Evolutionary conservation across 805 yeast genomes (phyloP).

Genomic region (Kluyveromyces siamensis): DNA sequence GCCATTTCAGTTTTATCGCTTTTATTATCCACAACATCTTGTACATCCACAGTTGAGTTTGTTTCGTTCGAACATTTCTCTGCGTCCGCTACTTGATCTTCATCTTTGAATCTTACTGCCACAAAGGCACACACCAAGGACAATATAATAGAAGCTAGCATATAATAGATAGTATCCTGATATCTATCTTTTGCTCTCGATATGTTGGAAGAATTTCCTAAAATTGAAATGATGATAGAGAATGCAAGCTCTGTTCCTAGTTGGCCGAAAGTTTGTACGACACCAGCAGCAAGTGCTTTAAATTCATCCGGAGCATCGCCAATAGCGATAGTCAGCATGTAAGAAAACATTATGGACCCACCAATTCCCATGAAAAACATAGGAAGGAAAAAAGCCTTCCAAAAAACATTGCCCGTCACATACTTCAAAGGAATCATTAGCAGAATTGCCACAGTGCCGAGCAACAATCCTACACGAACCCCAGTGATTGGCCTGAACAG

Average conservation of each 20-base stretch:
- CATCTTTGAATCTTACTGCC: no score
- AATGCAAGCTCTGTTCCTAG: constrained; percentile 19
- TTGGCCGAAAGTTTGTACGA: constrained; percentile 30
- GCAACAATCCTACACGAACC: constrained; percentile 8
- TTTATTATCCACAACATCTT: no score
- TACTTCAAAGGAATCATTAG: constrained; percentile 18
- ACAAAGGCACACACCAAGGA: not conserved
- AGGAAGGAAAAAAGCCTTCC: constrained; percentile 25
- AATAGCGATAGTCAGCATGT: constrained; percentile 27
- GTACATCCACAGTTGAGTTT: no score
- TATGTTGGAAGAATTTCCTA: constrained; percentile 6
- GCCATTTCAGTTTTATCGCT: no score
- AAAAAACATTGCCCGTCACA: constrained; percentile 13
- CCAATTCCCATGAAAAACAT: constrained; percentile 20
- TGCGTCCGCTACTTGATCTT: no score
- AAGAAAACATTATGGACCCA: constrained; percentile 27
- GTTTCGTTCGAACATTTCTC: no score
- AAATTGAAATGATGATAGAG: constrained; percentile 9
- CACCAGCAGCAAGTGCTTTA: constrained; percentile 34
- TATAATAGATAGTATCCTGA: not conserved
- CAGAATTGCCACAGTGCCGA: constrained; percentile 13
- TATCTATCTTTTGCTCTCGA: not conserved
- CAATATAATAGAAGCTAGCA: not conserved
- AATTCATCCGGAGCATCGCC: constrained; percentile 29
- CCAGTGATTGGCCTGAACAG: constrained; percentile 17